These are phyloP conservation scores for Ophidiomyces ophidiicola DNA, from an alignment of 2,329 filamentous ascomycete species.

Conservation along the genomic window DNA sequence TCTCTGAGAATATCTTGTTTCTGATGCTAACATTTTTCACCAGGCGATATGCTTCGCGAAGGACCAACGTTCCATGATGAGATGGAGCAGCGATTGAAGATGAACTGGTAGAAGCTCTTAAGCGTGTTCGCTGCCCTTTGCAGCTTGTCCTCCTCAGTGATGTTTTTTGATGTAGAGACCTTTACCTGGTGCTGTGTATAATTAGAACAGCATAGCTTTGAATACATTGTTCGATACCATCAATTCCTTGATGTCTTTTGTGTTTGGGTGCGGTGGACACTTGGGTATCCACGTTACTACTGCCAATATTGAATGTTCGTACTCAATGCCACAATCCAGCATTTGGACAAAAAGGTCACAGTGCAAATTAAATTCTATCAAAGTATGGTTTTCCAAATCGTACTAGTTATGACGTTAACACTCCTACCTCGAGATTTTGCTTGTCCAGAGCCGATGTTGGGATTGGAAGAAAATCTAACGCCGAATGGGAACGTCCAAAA, in stretches of 20 bases:
- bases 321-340: too few relatives aligned
- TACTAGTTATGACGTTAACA: too few relatives aligned
- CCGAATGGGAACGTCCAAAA: too few relatives aligned
- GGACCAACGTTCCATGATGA: conserved; percentile 71
- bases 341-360: too few relatives aligned
- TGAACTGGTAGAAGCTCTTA: conserved; percentile 39
- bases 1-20: background rate
- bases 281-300: too few relatives aligned
- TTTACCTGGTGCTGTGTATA: conserved; percentile 7
- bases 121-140: background rate
- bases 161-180: conserved; percentile 6
- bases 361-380: too few relatives aligned
- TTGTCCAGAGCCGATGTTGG: too few relatives aligned
- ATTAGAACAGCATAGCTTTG: conserved; percentile 4
- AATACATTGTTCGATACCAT: conserved; percentile 1
- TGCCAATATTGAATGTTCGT: too few relatives aligned
- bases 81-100: conserved; percentile 85
- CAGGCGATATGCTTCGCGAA: conserved; percentile 56
- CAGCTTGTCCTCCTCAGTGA: background rate
- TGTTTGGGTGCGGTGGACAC: too few relatives aligned
- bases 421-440: too few relatives aligned
- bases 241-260: background rate
- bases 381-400: too few relatives aligned
- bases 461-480: too few relatives aligned
- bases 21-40: conserved; percentile 9